A percentile compares a stretch with the other conserved stretches of the same genome.
phyloP scores from a whole-genome alignment of 2,329 filamentous ascomycete genomes.

The Pseudocercospora pini-densiflorae region DNA sequence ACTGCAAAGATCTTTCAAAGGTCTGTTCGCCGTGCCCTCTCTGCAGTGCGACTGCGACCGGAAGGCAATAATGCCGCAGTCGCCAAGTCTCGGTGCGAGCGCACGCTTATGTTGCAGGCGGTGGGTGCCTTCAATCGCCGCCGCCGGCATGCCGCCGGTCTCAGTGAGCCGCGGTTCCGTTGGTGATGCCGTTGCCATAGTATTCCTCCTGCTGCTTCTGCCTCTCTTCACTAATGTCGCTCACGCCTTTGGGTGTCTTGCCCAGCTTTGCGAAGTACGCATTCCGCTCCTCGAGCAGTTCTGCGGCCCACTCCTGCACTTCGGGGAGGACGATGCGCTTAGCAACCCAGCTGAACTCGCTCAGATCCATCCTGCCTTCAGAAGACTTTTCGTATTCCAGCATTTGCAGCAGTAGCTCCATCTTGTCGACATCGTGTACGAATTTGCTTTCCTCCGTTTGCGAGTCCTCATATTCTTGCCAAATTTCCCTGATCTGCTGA shows the following conservation, averaged over 20 bases:
- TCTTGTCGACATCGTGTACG: conserved; percentile 97
- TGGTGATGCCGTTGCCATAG: conserved; percentile 34
- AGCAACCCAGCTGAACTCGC: conserved; percentile 84
- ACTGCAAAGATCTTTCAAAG: conserved; percentile 7
- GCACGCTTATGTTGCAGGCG: background rate
- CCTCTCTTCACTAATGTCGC: conserved; percentile 33
- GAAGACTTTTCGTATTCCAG: conserved; percentile 86
- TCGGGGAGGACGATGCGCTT: conserved; percentile 74
- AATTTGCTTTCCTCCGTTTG: conserved; percentile 83
- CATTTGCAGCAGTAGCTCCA: conserved; percentile 94
- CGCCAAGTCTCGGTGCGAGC: background rate
- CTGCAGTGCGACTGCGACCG: background rate
- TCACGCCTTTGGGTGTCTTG: conserved; percentile 33
- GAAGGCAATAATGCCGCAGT: background rate
- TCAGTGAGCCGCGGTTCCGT: background rate
- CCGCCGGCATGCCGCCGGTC: background rate
- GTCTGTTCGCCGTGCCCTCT: background rate
- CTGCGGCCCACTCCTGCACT: conserved; percentile 77
- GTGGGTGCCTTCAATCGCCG: background rate
- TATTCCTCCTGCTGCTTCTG: conserved; percentile 42
- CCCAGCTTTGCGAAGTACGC: conserved; percentile 65
- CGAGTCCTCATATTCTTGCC: conserved; percentile 94
- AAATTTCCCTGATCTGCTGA: conserved; percentile 74
- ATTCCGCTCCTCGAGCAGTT: conserved; percentile 76
- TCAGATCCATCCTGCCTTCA: conserved; percentile 70